Conservation (phyloP, 2,329 filamentous ascomycete species). For the Calonectria naviculata region DNA sequence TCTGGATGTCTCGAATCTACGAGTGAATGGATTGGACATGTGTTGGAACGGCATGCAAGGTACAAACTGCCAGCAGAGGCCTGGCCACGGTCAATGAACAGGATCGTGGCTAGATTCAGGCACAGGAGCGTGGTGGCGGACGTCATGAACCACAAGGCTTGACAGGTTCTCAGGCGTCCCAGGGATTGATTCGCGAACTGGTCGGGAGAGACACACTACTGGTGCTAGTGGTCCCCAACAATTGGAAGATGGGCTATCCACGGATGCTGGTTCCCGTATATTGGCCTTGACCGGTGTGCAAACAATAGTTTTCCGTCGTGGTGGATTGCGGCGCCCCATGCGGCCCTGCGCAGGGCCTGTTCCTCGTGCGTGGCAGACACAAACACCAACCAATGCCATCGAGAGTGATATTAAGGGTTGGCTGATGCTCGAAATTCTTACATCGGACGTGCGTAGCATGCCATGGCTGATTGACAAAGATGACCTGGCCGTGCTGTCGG, state of each 20-base stretch:
- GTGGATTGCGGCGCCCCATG: constrained; percentile 11
- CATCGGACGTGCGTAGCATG: constrained; percentile 1
- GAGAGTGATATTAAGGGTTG: constrained; percentile 18
- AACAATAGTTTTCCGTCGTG: background rate
- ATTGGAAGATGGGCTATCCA: constrained; percentile 11
- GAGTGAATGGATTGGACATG: constrained; percentile 2
- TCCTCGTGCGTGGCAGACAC: constrained; percentile 21
- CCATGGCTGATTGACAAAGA: constrained; percentile 7
- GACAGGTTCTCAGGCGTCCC: background rate
- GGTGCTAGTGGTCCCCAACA: background rate
- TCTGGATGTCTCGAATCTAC: background rate
- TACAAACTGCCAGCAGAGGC: constrained; percentile 6
- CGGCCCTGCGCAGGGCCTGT: background rate
- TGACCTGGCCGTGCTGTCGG: constrained; percentile 1
- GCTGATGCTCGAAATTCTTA: constrained; percentile 5
- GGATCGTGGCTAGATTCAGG: background rate
- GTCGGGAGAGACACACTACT: background rate
- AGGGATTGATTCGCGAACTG: constrained; percentile 6
- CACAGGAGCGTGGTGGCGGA: constrained; percentile 5
- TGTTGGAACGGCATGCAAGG: constrained; percentile 13
- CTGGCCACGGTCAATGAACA: constrained; percentile 1
- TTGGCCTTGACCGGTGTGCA: background rate
- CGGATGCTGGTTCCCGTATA: constrained; percentile 11
- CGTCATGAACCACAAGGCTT: background rate
- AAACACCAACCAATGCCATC: constrained; percentile 20